Conservation (phyloP, 768 basidiomycete genomes). For the Mycena rebaudengoi region DNA sequence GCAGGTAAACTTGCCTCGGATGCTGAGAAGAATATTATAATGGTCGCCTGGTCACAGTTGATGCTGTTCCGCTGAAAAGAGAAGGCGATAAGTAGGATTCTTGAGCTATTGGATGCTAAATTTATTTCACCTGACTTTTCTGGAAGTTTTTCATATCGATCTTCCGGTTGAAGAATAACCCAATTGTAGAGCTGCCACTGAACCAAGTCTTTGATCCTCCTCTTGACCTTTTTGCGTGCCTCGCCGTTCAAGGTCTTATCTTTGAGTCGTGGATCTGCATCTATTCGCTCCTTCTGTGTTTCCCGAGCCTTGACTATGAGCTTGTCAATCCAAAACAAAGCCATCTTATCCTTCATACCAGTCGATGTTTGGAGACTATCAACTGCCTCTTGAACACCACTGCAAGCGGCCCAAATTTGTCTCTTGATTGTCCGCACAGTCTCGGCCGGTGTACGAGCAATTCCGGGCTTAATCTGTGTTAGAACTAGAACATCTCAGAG, state of each 20-base stretch:
- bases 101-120: too few species aligned
- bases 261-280: not conserved
- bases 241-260: too few species aligned
- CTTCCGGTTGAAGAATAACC: too few species aligned
- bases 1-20: not conserved
- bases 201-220: too few species aligned
- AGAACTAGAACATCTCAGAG: not conserved
- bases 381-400: constrained; percentile 18
- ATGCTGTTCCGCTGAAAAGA: not conserved
- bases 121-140: too few species aligned
- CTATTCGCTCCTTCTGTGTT: not conserved
- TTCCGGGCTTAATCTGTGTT: not conserved
- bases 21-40: not conserved
- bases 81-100: too few species aligned
- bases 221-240: too few species aligned
- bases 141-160: too few species aligned
- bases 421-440: not conserved
- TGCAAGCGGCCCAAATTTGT: constrained; percentile 15
- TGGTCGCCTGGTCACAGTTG: not conserved
- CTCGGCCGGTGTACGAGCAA: not conserved
- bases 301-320: not conserved
- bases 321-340: constrained; percentile 36
- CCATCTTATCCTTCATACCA: constrained; percentile 41
- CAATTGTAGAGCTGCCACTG: too few species aligned
- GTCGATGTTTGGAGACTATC: constrained; percentile 25